Conservation (phyloP, 2,329 filamentous ascomycete genomes). For the Ceratocystis lukuohia region DNA sequence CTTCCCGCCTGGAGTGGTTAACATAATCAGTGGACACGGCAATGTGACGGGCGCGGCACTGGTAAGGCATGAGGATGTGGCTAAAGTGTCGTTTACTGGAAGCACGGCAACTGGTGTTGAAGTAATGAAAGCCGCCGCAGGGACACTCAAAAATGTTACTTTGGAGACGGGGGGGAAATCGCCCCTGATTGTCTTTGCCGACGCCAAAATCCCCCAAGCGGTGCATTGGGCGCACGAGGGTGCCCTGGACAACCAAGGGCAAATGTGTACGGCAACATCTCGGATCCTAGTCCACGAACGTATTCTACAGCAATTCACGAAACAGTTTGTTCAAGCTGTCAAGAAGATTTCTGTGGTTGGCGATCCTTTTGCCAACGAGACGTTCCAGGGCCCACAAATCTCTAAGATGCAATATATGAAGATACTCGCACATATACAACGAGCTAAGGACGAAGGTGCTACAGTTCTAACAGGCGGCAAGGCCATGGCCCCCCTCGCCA, state of each 20-base stretch:
- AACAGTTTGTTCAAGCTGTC: slow-evolving; percentile 45
- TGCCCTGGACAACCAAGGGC: slow-evolving; percentile 43
- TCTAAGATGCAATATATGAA: slow-evolving; percentile 51
- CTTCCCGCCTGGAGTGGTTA: slow-evolving; percentile 60
- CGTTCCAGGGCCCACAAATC: slow-evolving; percentile 56
- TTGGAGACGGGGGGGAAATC: slow-evolving; percentile 49
- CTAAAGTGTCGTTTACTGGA: slow-evolving; percentile 63
- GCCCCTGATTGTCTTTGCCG: slow-evolving; percentile 45
- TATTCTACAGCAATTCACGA: slow-evolving; percentile 46
- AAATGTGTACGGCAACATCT: slow-evolving; percentile 47
- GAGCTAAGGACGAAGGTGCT: slow-evolving; percentile 49
- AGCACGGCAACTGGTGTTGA: slow-evolving; percentile 52
- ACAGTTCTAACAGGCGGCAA: slow-evolving; percentile 35
- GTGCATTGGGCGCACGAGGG: slow-evolving; percentile 37
- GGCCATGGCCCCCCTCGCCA: slow-evolving; percentile 22
- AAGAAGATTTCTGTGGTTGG: slow-evolving; percentile 44
- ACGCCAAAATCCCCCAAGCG: slow-evolving; percentile 48
- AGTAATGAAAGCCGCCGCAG: slow-evolving; percentile 55
- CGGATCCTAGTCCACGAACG: slow-evolving; percentile 45
- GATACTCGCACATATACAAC: slow-evolving; percentile 50
- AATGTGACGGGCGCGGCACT: slow-evolving; percentile 50
- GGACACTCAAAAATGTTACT: slow-evolving; percentile 45
- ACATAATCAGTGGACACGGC: slow-evolving; percentile 56
- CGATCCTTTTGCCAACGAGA: slow-evolving; percentile 48
- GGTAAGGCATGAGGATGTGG: slow-evolving; percentile 47